Evolutionary conservation across 345 rosid species (phyloP).

Genomic region (Angophora floribunda): DNA sequence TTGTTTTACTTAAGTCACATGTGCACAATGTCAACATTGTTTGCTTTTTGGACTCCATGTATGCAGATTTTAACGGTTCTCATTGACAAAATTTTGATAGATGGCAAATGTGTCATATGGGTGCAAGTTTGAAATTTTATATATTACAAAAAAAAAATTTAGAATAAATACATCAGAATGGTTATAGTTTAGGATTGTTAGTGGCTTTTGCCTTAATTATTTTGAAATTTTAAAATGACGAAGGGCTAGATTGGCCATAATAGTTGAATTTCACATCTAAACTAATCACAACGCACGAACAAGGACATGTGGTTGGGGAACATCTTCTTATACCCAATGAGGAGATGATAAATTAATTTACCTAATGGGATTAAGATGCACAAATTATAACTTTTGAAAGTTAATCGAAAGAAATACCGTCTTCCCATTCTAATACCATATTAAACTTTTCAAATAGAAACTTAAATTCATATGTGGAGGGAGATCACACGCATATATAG

Average conservation of each 20-base stretch:
- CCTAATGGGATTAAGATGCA: not conserved
- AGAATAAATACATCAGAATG: not conserved
- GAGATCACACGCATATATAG: not conserved
- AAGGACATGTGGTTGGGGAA: not conserved
- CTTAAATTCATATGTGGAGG: not conserved
- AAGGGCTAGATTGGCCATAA: not conserved
- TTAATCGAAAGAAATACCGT: not conserved
- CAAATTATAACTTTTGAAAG: not conserved
- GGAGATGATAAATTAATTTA: not conserved
- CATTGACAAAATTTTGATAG: not conserved
- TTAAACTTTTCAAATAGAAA: not conserved
- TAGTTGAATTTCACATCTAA: not conserved
- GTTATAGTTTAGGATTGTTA: no score
- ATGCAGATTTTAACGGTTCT: fast-evolving
- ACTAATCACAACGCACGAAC: not conserved
- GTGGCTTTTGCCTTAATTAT: not conserved
- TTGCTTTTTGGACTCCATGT: not conserved
- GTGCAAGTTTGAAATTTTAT: not conserved
- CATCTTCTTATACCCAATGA: not conserved
- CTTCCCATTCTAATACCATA: not conserved
- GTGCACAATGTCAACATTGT: not conserved
- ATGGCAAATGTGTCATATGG: not conserved
- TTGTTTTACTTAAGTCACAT: no score
- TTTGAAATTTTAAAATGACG: not conserved
- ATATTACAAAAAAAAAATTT: no score